Evolutionary conservation across 805 yeast species (phyloP), one percentile per base, ranked within the genome.

Genomic region (Cyberlindnera galapagoensis): DNA sequence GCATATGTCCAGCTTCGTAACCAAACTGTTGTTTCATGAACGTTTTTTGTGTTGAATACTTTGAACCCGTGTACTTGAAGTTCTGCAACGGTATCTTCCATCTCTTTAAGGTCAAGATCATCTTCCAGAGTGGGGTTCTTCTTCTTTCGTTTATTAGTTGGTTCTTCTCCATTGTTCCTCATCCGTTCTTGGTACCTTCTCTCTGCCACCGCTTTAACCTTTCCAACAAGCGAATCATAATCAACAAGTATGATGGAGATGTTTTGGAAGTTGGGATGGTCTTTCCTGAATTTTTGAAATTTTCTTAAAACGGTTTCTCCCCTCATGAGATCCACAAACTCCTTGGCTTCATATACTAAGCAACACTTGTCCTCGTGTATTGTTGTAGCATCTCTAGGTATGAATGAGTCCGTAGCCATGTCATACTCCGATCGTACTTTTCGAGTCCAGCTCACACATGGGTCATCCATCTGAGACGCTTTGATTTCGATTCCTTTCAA

Each of bases 1-100:
- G 85, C 64, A 42, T 75, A 70, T 0, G 82, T 60, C 40, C 78
- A 65, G 11, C 78, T 68, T 28, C 62, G 67, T 11, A 79, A 47
- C 76, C 84, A 76, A 4, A 57, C 63, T 1, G 63, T 34, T 1
- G 70, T 54, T 30, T 76, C 83, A 28, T 52, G 62, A 6, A 49
- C 47, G 28, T 62, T 71, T 54, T 61, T 64, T 2, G 70, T 63
- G 11, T 66, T 69, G 43, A 76, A 74, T 1, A 76, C 49, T 40
- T 74, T 74, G 14, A 72, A 52, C 4, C 68, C 67, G 20, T 59
- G 44, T 6, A 77, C 54, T 49, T 76, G 77, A 7, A 70, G 52
- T 22, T 62, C 61, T 10, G 66, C 52, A 1, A 76, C 38, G 5
- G 65, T 46, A 10, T 54, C 49, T 32, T 66, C 71, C 9, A 70